These are phyloP conservation scores for Stachybotrys chlorohalonatus DNA, from an alignment of 2,329 filamentous ascomycete species.

Conservation along the genomic window DNA sequence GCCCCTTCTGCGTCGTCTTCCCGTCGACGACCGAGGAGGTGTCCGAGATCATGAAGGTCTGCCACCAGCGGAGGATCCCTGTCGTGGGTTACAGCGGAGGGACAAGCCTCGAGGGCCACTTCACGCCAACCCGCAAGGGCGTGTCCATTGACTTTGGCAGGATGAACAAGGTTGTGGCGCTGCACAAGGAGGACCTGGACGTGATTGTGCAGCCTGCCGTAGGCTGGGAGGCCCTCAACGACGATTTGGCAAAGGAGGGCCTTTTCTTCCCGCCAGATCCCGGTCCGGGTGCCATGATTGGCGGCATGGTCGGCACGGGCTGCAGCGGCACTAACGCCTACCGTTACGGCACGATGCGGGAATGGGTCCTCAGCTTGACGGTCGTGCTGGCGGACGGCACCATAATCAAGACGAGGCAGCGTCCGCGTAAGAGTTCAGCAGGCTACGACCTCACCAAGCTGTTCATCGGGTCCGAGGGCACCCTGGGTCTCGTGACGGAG, in stretches of 20 bases:
- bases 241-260: constrained; percentile 60
- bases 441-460: constrained; percentile 87
- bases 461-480: constrained; percentile 87
- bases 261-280: constrained; percentile 91
- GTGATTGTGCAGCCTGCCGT: constrained; percentile 73
- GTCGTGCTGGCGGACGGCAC: constrained; percentile 88
- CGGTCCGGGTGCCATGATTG: constrained; percentile 85
- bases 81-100: constrained; percentile 83
- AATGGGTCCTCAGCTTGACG: constrained; percentile 82
- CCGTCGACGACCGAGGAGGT: constrained; percentile 75
- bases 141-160: constrained; percentile 78
- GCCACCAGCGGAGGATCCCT: constrained; percentile 70
- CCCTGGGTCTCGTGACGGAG: constrained; percentile 83
- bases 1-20: constrained; percentile 64
- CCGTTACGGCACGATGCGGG: constrained; percentile 88
- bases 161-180: constrained; percentile 71
- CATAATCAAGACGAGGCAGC: constrained; percentile 78
- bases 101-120: constrained; percentile 84
- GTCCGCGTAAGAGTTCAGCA: constrained; percentile 80
- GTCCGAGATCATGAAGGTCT: constrained; percentile 79
- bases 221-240: constrained; percentile 80
- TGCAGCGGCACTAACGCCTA: constrained; percentile 81
- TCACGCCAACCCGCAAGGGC: constrained; percentile 71
- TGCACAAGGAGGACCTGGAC: constrained; percentile 72
- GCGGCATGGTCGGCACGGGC: constrained; percentile 73